Evolutionary conservation across 2,329 filamentous ascomycete species (phyloP).

Genomic region (Aspergillus sp.): DNA sequence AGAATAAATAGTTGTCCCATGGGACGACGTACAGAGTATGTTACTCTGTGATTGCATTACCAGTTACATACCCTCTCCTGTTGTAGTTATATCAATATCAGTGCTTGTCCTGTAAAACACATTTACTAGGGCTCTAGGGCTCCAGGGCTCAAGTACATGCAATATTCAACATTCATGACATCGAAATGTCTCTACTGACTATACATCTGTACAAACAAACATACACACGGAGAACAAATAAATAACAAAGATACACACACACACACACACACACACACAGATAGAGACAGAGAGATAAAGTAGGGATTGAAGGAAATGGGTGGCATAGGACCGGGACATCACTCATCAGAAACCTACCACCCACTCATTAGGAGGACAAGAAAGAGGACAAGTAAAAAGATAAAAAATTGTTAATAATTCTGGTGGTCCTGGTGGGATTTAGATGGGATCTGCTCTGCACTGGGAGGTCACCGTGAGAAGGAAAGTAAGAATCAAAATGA

Average conservation of each 20-base stretch:
- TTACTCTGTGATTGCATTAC: too few relatives aligned
- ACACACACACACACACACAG: too few relatives aligned
- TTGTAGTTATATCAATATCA: too few relatives aligned
- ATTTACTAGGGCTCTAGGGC: too few relatives aligned
- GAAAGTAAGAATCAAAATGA: constrained; percentile 13
- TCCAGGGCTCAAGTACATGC: too few relatives aligned
- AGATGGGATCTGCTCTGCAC: not conserved
- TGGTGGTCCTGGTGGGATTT: constrained; percentile 4
- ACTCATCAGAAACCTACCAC: constrained; percentile 18
- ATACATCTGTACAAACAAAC: constrained; percentile 18
- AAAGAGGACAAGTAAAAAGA: constrained; percentile 5
- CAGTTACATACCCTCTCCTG: too few relatives aligned
- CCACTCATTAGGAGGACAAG: constrained; percentile 11
- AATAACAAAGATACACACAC: not conserved
- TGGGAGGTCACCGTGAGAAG: constrained; percentile 12
- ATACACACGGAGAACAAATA: not conserved
- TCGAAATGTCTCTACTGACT: not conserved
- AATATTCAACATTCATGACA: too few relatives aligned
- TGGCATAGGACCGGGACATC: constrained; percentile 11
- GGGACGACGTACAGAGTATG: too few relatives aligned
- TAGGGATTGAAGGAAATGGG: constrained; percentile 3
- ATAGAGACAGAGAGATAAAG: not conserved
- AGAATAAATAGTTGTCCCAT: too few relatives aligned
- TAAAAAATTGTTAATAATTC: constrained; percentile 12
- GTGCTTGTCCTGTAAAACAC: too few relatives aligned